Conservation (phyloP, 2,329 filamentous ascomycete genomes). For the Davidsoniella eucalypti region DNA sequence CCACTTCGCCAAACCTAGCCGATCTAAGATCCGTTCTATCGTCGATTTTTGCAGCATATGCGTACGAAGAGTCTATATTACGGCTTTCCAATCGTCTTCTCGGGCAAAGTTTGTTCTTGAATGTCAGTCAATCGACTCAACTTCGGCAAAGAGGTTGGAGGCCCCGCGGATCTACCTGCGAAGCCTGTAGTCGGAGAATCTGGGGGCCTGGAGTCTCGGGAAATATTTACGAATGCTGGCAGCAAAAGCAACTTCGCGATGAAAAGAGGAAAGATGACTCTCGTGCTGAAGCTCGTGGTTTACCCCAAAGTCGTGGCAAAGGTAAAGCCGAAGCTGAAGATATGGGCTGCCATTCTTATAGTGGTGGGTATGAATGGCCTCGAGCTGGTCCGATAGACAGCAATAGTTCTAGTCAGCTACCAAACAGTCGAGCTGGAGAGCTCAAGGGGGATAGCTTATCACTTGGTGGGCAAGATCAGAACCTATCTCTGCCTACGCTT, state of each 20-base stretch:
- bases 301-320: conserved; percentile 29
- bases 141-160: conserved; percentile 79
- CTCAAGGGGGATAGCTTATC: conserved; percentile 12
- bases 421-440: neutral
- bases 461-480: neutral
- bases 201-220: conserved; percentile 80
- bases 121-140: conserved; percentile 57
- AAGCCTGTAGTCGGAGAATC: conserved; percentile 62
- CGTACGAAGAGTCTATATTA: conserved; percentile 84
- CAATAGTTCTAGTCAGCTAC: neutral
- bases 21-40: conserved; percentile 72
- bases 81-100: conserved; percentile 71
- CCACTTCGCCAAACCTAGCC: conserved; percentile 67
- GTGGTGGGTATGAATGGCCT: conserved; percentile 21
- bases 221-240: conserved; percentile 69
- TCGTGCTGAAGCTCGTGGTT: conserved; percentile 21
- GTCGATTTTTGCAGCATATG: conserved; percentile 88
- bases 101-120: conserved; percentile 74
- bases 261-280: conserved; percentile 28
- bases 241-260: conserved; percentile 39
- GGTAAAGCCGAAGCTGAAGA: conserved; percentile 34
- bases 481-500: neutral
- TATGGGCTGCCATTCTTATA: conserved; percentile 18
- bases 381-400: neutral
- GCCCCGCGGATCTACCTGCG: conserved; percentile 71